A percentile compares a stretch with the other conserved stretches of the same genome.
phyloP scores from a whole-genome alignment of 2,329 filamentous ascomycete species.

The Claviceps spartinae region DNA sequence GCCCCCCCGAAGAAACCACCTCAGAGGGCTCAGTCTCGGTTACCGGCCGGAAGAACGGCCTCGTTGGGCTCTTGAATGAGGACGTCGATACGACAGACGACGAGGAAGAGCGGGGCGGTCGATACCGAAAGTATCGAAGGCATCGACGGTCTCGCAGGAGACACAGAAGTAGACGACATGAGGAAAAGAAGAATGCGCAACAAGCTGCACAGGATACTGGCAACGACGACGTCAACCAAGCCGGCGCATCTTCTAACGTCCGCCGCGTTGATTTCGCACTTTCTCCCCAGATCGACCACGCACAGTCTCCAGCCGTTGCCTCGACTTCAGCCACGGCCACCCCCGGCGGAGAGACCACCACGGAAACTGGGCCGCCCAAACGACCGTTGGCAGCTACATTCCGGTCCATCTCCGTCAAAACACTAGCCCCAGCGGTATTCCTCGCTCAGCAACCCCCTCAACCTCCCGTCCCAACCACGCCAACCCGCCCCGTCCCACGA shows the following conservation, averaged over 20 bases:
- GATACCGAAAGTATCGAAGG: constrained; percentile 19
- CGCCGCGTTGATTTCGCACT: constrained; percentile 47
- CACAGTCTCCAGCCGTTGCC: constrained; percentile 12
- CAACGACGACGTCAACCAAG: constrained; percentile 15
- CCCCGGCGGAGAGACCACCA: constrained; percentile 13
- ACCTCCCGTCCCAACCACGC: constrained; percentile 12
- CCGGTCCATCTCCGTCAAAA: constrained; percentile 50
- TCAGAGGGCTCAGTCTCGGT: constrained; percentile 25
- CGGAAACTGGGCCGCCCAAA: constrained; percentile 11
- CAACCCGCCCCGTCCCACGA: constrained; percentile 36
- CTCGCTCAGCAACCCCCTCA: constrained; percentile 26
- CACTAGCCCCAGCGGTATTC: constrained; percentile 60
- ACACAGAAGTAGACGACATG: constrained; percentile 21
- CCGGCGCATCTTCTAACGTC: constrained; percentile 17
- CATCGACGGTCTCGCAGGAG: constrained; percentile 21
- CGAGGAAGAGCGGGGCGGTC: constrained; percentile 29
- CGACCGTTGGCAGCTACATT: constrained; percentile 40
- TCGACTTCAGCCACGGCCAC: constrained; percentile 14
- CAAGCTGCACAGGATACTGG: constrained; percentile 12
- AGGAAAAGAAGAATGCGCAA: constrained; percentile 31
- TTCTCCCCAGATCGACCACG: constrained; percentile 5
- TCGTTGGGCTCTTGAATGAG: constrained; percentile 23
- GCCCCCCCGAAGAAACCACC: constrained; percentile 22
- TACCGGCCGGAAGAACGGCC: constrained; percentile 22
- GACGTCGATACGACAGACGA: constrained; percentile 34